phyloP scores from a whole-genome alignment of 768 basidiomycete species.

The Tricholoma bakamatsutake region DNA sequence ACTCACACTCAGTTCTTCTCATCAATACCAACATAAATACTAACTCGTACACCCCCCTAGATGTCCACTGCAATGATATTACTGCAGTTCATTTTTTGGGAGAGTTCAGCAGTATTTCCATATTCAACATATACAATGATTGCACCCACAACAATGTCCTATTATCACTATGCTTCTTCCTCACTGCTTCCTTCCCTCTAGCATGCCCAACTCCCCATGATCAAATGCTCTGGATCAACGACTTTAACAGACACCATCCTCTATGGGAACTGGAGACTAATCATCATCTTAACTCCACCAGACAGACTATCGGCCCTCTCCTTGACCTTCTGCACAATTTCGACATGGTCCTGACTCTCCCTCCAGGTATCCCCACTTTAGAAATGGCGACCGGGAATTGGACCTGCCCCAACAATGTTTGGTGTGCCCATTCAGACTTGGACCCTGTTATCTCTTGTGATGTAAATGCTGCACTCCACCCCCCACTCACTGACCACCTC shows the following conservation, averaged over 20 bases:
- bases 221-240: background rate
- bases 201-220: background rate
- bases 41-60: slow-evolving; percentile 2
- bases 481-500: slow-evolving; percentile 26
- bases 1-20: slow-evolving; percentile 1
- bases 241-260: slow-evolving; percentile 2
- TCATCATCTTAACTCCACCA: slow-evolving; percentile 1
- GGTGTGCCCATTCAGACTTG: too few species aligned
- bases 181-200: background rate
- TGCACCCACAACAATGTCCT: slow-evolving; percentile 4
- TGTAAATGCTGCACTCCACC: background rate
- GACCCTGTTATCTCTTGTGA: too few species aligned
- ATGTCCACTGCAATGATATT: background rate
- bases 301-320: background rate
- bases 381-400: too few species aligned
- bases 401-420: too few species aligned
- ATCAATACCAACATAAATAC: slow-evolving; percentile 10
- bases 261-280: slow-evolving; percentile 5
- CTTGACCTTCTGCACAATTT: too few species aligned
- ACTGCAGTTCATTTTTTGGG: background rate
- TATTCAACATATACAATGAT: slow-evolving; percentile 4
- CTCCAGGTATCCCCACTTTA: too few species aligned
- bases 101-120: background rate
- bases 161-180: background rate
- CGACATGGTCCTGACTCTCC: too few species aligned